Conservation (phyloP, 768 basidiomycete genomes). For the Clathrus columnatus region DNA sequence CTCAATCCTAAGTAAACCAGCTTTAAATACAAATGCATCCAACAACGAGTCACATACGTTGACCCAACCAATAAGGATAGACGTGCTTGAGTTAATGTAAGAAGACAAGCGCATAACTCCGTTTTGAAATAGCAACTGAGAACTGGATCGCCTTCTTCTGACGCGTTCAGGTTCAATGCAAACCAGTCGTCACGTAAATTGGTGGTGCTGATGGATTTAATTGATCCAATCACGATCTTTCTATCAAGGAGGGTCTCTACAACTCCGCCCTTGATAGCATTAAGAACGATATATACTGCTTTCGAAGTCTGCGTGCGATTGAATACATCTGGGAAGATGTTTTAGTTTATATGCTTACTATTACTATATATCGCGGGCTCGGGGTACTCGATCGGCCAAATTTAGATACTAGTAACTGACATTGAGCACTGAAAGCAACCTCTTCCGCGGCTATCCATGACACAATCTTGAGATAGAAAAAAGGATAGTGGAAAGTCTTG, state of each 20-base stretch:
- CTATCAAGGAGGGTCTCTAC: constrained; percentile 59
- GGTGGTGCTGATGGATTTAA: constrained; percentile 80
- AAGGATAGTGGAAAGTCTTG: background rate
- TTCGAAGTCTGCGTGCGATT: constrained; percentile 56
- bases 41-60: constrained; percentile 43
- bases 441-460: constrained; percentile 44
- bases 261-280: constrained; percentile 52
- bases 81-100: constrained; percentile 71
- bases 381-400: constrained; percentile 81
- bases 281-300: constrained; percentile 71
- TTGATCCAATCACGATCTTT: constrained; percentile 83
- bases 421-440: constrained; percentile 77
- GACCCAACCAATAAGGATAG: constrained; percentile 68
- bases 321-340: constrained; percentile 4
- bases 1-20: constrained; percentile 49
- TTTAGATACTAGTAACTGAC: constrained; percentile 80
- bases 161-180: constrained; percentile 63
- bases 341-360: constrained; percentile 49
- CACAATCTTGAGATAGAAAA: background rate
- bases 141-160: constrained; percentile 93
- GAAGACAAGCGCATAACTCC: constrained; percentile 74
- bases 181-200: constrained; percentile 93
- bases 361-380: constrained; percentile 80
- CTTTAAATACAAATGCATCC: background rate
- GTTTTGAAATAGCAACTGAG: constrained; percentile 94